Evolutionary conservation across 2,329 filamentous ascomycete genomes (phyloP), one percentile per base, ranked within the genome.

Genomic region (Colletotrichum salicis): DNA sequence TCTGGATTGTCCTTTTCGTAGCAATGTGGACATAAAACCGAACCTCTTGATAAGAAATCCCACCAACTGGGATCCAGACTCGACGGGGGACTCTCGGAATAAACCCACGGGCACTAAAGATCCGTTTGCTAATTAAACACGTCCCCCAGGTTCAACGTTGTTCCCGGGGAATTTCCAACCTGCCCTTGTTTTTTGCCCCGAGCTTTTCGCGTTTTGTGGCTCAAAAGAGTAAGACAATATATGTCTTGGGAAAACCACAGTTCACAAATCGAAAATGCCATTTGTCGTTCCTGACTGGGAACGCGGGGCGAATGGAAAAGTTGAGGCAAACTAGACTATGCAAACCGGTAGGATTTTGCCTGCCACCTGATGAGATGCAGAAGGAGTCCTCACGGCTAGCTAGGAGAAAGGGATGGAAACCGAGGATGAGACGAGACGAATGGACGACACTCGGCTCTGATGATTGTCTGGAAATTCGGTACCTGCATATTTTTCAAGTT

Each of bases 111-210:
- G 60, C 41, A n/a, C 19, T 48, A 22, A 35, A 11, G 19, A 48
- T 54, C 37, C 37, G 37, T 19, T 41, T 29, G 33, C 60, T 27
- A 62, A 62, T 62, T 19, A 51, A 51, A 52, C 19, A 48, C 41
- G 5, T 41, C 31, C 27, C 27, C 59, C 27, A 24, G 59, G 59
- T 52, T 35, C 29, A 62, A 62, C 59, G 59, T 41, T 62, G 59
- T 19, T 33, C 15, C 13, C 15, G 41, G 19, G 8, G n/a, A 19
- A 7, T 41, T 48, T 10, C 41, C 19, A 48, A 22, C 41, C n/a
- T 33, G n/a, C n/a, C 11, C 22, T 31, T 48, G 11, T 19, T 24
- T 24, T 61, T 51, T 51, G 27, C 58, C 41, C 59, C 41, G n/a
- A 45, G 57, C 58, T 48, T 19, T 24, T 60, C 65, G 13, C 57